Percentiles rank a stretch among this genome's conserved stretches.
phyloP scores from a whole-genome alignment of 306 rosid species.

The Dryas drummondii region DNA sequence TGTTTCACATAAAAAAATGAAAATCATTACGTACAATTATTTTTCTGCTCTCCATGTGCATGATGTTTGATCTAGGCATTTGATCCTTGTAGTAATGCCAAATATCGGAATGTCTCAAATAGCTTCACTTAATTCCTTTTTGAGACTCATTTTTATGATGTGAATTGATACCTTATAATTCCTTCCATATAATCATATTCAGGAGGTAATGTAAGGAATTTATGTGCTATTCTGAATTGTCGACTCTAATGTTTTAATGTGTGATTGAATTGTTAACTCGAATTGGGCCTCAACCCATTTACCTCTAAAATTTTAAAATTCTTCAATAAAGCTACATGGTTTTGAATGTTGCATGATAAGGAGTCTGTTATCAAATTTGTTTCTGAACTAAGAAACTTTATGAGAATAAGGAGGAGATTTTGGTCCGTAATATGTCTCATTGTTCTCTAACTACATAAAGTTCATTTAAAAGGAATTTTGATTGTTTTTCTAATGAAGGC shows the following conservation, averaged over 20 bases:
- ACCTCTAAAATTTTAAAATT: neutral
- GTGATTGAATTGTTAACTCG: neutral
- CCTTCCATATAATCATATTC: neutral
- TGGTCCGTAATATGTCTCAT: neutral
- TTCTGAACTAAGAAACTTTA: neutral
- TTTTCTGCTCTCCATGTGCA: neutral
- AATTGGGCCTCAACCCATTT: neutral
- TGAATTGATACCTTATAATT: neutral
- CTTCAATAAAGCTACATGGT: neutral
- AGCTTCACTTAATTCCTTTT: neutral
- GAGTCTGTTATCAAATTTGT: neutral
- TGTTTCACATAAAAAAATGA: neutral
- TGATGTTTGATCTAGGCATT: neutral
- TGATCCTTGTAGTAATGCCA: neutral
- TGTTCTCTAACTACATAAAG: neutral
- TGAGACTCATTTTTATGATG: neutral
- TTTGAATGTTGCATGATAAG: neutral
- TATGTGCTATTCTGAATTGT: neutral
- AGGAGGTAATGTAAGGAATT: neutral
- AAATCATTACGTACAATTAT: neutral
- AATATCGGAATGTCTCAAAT: neutral
- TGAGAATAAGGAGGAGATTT: neutral
- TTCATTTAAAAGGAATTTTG: neutral
- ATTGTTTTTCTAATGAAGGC: neutral
- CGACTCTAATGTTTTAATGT: neutral